Evolutionary conservation across 108 stramenopile species (phyloP), one percentile per base, ranked within the genome.

Genomic region (Seminavis robusta): DNA sequence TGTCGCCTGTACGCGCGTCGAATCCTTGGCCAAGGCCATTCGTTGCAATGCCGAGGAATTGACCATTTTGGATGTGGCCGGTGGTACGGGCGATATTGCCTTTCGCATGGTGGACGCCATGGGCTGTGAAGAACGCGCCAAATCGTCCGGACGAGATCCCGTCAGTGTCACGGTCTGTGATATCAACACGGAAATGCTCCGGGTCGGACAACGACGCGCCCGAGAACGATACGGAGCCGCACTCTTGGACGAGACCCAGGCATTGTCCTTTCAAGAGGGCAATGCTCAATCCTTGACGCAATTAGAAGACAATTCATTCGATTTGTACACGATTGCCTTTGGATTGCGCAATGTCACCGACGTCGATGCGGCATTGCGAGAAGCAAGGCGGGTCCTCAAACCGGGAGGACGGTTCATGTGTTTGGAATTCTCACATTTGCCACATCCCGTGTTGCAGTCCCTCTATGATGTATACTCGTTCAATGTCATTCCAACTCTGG

Each of bases 341-440:
- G 98, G 98, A 5, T 72, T 99, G 41, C 63, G 98, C 6, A 99
- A 99, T 66, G 98, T 99, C 15, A 99, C 98, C 2, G 90, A 96
- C 77, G 88, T 93, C 4, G 88, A 93, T 56, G 65, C 57, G 59
- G 96, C 88, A 6, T 49, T 97, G 25, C 27, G 63, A 27, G 94
- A 97, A 49, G 94, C 94, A 1, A 61, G 59, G 27, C 74, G 97
- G 15, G 95, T 99, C 1, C 72, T 99, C 31, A 92, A 90, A 55
- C 94, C 88, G 4, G 98, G 98, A n/a, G 98, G 98, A 19, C 71
- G 98, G 33, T 97, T 95, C 72, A 83, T 97, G 74, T 97, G 96
- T 61, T 62, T 99, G 20, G 98, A 99, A 63, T 98, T 99, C 76
- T 92, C 93, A 5, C 85, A 86, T 46, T 89, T 98, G 13, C 55